Conservation (phyloP, 2,329 filamentous ascomycete genomes). For the Anisogramma anomala region DNA sequence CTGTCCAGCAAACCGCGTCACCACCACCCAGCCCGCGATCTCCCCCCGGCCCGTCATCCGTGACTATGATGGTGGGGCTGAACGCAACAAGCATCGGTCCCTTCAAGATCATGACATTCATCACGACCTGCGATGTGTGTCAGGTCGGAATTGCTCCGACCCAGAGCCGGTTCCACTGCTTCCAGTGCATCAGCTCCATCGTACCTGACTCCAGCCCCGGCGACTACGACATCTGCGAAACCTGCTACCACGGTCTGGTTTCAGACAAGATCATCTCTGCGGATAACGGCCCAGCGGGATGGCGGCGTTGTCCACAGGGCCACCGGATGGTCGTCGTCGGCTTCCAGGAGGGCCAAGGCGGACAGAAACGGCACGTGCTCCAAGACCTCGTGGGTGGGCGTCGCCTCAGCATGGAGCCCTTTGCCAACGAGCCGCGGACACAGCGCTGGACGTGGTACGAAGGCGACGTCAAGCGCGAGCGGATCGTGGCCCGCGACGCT, state of each 20-base stretch:
- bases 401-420: conserved; percentile 49
- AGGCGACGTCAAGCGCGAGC: conserved; percentile 27
- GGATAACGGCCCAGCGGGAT: conserved; percentile 69
- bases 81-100: conserved; percentile 35
- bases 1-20: conserved; percentile 18
- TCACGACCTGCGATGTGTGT: conserved; percentile 70
- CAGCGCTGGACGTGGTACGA: conserved; percentile 42
- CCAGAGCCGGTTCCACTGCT: conserved; percentile 68
- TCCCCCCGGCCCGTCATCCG: conserved; percentile 32
- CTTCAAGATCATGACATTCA: conserved; percentile 61
- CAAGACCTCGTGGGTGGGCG: conserved; percentile 68
- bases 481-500: conserved; percentile 41
- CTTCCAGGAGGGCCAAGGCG: conserved; percentile 56
- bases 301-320: conserved; percentile 68
- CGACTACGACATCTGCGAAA: conserved; percentile 77
- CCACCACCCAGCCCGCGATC: conserved; percentile 31
- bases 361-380: conserved; percentile 56
- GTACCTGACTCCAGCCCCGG: conserved; percentile 40
- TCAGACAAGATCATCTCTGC: conserved; percentile 51
- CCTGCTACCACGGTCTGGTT: conserved; percentile 63
- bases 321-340: conserved; percentile 78
- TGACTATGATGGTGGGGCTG: conserved; percentile 36
- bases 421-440: conserved; percentile 23
- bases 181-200: conserved; percentile 50
- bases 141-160: conserved; percentile 58